Conservation (phyloP, 495 filamentous ascomycete species). For the Neurospora tetraspora region DNA sequence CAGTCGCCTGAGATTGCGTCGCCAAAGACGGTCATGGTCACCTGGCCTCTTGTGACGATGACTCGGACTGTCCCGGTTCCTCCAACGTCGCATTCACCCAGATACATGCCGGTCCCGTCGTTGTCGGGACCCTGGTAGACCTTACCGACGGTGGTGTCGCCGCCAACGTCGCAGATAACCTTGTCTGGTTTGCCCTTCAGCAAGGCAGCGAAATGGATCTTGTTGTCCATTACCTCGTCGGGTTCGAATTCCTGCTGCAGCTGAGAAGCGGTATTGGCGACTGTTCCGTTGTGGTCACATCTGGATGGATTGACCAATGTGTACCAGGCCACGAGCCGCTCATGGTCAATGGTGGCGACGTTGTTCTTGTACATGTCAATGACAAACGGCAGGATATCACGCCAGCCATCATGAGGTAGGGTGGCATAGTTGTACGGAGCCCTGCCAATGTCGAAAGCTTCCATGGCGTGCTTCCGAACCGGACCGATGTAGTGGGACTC, state of each 20-base stretch:
- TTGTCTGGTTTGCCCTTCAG: conserved; percentile 5
- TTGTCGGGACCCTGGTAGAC: not conserved
- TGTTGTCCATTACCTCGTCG: conserved; percentile 20
- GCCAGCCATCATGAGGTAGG: conserved; percentile 28
- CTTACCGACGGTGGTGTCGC: not conserved
- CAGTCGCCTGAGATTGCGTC: not conserved
- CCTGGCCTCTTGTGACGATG: not conserved
- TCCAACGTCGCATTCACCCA: not conserved
- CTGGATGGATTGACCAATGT: conserved; percentile 26
- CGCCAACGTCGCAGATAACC: not conserved
- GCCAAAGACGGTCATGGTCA: not conserved
- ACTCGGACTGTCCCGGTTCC: conserved; percentile 31
- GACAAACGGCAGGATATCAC: conserved; percentile 43
- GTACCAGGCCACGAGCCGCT: conserved; percentile 51
- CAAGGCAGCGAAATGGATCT: conserved; percentile 30
- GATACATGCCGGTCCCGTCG: not conserved
- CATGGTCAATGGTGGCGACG: conserved; percentile 4
- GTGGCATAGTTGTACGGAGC: conserved; percentile 31
- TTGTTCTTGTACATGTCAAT: conserved; percentile 49
- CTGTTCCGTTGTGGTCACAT: conserved; percentile 18
- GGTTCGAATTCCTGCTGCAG: not conserved
- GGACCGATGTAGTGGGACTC: conserved; percentile 60
- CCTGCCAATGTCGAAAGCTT: conserved; percentile 31
- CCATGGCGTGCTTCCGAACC: conserved; percentile 30
- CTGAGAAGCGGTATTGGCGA: conserved; percentile 19